Evolutionary conservation across 2,329 filamentous ascomycete species (phyloP), one percentile per base, ranked within the genome.

Genomic region (Colletotrichum brevisporum): DNA sequence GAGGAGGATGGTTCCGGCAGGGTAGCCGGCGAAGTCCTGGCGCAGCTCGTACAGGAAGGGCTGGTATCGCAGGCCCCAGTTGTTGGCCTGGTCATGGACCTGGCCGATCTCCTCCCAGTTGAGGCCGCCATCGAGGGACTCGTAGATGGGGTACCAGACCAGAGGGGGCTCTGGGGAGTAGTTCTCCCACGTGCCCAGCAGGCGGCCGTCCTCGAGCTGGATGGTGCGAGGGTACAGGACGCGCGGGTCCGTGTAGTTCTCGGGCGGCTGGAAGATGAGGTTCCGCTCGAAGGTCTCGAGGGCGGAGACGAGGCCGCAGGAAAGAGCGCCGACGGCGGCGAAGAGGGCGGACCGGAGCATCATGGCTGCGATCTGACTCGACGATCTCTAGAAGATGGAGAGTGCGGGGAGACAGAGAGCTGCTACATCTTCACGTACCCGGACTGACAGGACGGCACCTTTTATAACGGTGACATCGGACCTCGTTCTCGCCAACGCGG

Each of bases 21-120:
- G 79, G 74, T 85, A 92, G 2, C 83, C 81, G 18, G 86, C 91
- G 57, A 93, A 82, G 4, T 80, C 76, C 50, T 86, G 80, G 0
- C 89, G 86, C 3, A 94, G 84, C 71, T 89, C 84, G 74, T 91
- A 92, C 15, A 94, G 81, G 76, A 88, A 87, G 0, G 92, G 92
- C 74, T 94, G 92, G 74, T 92, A 92, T 36, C 90, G 85, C 62
- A 92, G 77, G 21, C 91, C 91, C 81, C 87, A 89, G 50, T 85
- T 85, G 71, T 92, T 90, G 36, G 86, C 88, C 56, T 86, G 83
- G 75, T 94, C 91, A 15, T 87, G 81, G 10, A 93, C 88, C 16
- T 84, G 84, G 5, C 89, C 88, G 57, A 92, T 82, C 75, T 91
- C 86, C 16, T 83, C 82, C 91, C 91, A 94, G 2, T 86, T 89